Base-by-base conservation (phyloP, 2,329 filamentous ascomycete species). In the Colletotrichum sp. region DNA sequence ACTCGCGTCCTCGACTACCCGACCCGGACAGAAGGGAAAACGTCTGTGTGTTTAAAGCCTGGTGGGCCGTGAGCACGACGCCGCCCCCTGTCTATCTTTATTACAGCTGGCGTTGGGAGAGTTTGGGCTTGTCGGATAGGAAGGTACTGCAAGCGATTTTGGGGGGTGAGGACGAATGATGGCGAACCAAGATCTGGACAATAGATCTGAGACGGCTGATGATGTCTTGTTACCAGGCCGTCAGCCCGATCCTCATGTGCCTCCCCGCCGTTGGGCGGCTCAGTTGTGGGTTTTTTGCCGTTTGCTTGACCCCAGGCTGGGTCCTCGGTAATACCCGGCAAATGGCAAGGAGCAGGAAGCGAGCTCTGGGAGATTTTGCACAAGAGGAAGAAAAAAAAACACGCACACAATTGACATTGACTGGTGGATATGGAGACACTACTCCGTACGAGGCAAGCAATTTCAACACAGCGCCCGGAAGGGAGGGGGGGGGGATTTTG, bases 321-420 rank as follows among this genome's bases (percentile, higher is more conserved):
- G 39, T 73, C 36, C 39, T 73, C 64, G 57, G 70, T 65, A 75
- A 75, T 73, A 73, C 64, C 70, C 59, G 34, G 44, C 34, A 68
- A 73, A 68, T 65, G 52, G 52, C 13, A 34, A 25, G 19, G n/a
- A 69, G 34, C 36, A 57, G 27, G 22, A 19, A 63, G 63, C 25
- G 15, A 57, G 27, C 27, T 59, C n/a, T 59, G 22, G 22, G 55
- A 27, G 55, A 27, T 16, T 27, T 12, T 22, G 44, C 44, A 48
- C 44, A 22, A 64, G 48, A 57, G 15, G n/a, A n/a, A n/a, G 2
- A 34, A 55, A 19, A 59, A 12, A 30, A 28, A 30, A 19, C 25
- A 36, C 16, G 19, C 57, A 30, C 55, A 30, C 27, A 30, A 48
- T 30, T 11, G 8, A 60, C 25, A 19, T 30, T 61, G 3, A 61